A percentile compares a stretch with the other conserved stretches of the same genome.
phyloP scores from a whole-genome alignment of 2,329 filamentous ascomycete genomes.

The Trematosphaeria pertusa region DNA sequence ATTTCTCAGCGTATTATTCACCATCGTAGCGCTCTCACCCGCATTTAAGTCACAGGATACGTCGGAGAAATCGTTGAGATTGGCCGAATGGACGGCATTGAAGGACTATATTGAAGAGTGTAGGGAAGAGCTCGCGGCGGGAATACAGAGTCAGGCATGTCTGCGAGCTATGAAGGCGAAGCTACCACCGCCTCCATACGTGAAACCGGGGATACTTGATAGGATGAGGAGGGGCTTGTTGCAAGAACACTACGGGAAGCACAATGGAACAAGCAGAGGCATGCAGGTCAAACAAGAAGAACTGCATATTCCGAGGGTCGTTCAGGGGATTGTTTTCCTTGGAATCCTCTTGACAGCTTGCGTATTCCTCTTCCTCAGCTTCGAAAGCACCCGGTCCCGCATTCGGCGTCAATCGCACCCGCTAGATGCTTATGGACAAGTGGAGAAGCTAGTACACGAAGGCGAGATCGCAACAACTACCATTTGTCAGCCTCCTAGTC shows the following conservation, averaged over 20 bases:
- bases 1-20: slow-evolving; percentile 21
- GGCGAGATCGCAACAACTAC: slow-evolving; percentile 1
- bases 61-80: slow-evolving; percentile 17
- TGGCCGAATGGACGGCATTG: slow-evolving; percentile 27
- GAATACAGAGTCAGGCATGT: slow-evolving; percentile 23
- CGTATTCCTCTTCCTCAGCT: slow-evolving; percentile 12
- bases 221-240: slow-evolving; percentile 11
- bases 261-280: slow-evolving; percentile 7
- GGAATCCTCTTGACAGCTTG: slow-evolving; percentile 7
- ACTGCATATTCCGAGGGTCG: neutral
- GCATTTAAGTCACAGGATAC: slow-evolving; percentile 21
- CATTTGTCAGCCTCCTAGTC: slow-evolving; percentile 13
- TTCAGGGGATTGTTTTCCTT: slow-evolving; percentile 8
- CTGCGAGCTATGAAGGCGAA: slow-evolving; percentile 16
- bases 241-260: neutral
- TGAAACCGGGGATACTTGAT: slow-evolving; percentile 14
- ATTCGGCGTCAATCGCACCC: neutral
- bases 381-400: slow-evolving; percentile 2
- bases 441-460: neutral
- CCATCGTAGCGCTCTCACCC: slow-evolving; percentile 24
- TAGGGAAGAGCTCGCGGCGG: slow-evolving; percentile 23
- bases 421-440: neutral
- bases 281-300: neutral
- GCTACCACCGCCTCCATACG: slow-evolving; percentile 24
- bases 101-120: slow-evolving; percentile 28